These are phyloP conservation scores for Penicillium egyptiacum DNA, from an alignment of 495 filamentous ascomycete species.

Conservation along the genomic window DNA sequence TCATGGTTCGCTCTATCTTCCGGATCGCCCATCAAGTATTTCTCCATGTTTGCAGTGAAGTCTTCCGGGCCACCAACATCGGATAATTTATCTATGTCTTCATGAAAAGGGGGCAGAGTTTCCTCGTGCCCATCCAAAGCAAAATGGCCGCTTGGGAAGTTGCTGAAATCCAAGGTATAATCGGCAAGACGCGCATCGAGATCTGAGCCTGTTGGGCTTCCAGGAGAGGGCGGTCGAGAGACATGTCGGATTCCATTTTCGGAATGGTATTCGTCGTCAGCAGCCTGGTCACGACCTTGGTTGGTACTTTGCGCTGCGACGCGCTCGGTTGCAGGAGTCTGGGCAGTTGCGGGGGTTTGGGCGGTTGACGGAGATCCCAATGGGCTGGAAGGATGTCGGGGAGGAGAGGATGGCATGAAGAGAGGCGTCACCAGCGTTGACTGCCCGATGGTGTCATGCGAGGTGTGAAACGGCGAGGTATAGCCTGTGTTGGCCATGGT, in stretches of 20 bases:
- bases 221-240: conserved; percentile 27
- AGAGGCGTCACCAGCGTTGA: conserved; percentile 45
- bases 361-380: conserved; percentile 26
- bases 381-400: conserved; percentile 22
- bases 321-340: conserved; percentile 30
- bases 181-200: conserved; percentile 47
- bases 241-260: conserved; percentile 22
- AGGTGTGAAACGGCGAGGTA: conserved; percentile 43
- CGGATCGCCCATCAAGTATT: conserved; percentile 46
- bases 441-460: conserved; percentile 48
- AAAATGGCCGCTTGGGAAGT: conserved; percentile 42
- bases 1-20: conserved; percentile 16
- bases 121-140: conserved; percentile 33
- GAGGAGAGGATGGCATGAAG: conserved; percentile 43
- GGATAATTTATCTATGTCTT: conserved; percentile 34
- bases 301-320: conserved; percentile 14
- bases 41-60: conserved; percentile 52
- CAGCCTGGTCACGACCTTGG: conserved; percentile 7
- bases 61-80: conserved; percentile 54
- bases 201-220: conserved; percentile 30
- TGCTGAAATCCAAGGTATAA: conserved; percentile 49
- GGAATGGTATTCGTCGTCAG: conserved; percentile 15
- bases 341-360: conserved; percentile 29
- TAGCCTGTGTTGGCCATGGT: conserved; percentile 40
- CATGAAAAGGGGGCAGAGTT: conserved; percentile 24